Evolutionary conservation across 768 basidiomycete species (phyloP), one percentile per base, ranked within the genome.

Genomic region (Auricularia cornea): DNA sequence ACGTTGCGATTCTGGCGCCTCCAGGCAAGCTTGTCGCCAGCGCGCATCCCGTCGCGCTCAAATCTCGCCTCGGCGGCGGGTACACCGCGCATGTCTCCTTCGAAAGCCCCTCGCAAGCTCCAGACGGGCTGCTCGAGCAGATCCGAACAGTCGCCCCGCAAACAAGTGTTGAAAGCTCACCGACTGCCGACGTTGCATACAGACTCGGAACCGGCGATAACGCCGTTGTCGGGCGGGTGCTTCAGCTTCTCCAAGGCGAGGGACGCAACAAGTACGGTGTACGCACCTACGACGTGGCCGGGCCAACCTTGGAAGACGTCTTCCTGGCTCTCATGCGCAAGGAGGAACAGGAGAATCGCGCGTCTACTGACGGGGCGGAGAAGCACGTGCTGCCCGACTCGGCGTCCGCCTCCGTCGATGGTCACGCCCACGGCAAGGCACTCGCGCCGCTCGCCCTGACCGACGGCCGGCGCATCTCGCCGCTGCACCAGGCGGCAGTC

Each of bases 241-340:
- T 91, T 20, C 76, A 78, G 31, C 56, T 84, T 3, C 72, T 91
- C 1, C 84, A 89, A 31, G 26, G 28, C 54, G 64, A 71, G 0
- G 77, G 84, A 38, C 75, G 74, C 40, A 67, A 62, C 8, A 64
- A 66, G 0, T 75, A 78, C 51, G 64, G 70, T 10, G 75, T 89
- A 40, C 68, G 69, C 0, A 84, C 83, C 0, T 89, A 87, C 68
- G 86, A 90, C 62, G 79, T 90, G 28, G 73, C 88, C 26, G 86
- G 88, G 11, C 86, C 89, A 0, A 84, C 88, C 8, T 86, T 93
- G 44, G 90, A 93, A 71, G 88, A 91, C 63, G 88, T 93, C 54
- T 92, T 93, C 76, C 78, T 93, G 23, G 79, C 81, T 44, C 73
- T 93, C 20, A 90, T 91, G 88, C 72, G 32, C 29, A 35, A 28